Conservation (phyloP, 345 rosid species). For the Aquilaria malaccensis region DNA sequence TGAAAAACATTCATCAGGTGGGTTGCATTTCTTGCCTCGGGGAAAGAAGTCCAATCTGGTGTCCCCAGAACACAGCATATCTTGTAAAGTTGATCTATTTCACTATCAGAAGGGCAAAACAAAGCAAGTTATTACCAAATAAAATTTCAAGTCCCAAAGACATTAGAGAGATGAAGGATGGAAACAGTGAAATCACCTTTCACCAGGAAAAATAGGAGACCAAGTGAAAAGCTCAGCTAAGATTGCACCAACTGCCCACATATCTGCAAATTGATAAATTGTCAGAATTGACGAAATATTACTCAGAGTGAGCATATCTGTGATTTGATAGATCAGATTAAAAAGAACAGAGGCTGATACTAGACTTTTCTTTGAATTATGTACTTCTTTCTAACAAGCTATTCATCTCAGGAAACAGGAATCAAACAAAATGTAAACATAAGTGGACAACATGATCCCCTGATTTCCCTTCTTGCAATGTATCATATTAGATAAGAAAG, state of each 20-base stretch:
- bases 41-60: conserved; percentile 67
- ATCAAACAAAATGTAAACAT: no score
- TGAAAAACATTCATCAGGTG: conserved; percentile 49
- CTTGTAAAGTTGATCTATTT: conserved; percentile 86
- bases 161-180: neutral
- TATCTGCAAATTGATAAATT: conserved; percentile 40
- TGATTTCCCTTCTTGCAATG: no score
- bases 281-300: conserved; percentile 5
- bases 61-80: conserved; percentile 78
- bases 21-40: conserved; percentile 62
- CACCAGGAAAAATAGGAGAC: conserved; percentile 91
- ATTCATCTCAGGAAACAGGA: no score
- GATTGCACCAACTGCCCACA: conserved; percentile 99
- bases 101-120: conserved; percentile 37
- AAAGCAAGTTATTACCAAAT: no score
- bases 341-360: no score
- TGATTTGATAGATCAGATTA: no score
- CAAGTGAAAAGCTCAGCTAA: conserved; percentile 84
- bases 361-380: no score
- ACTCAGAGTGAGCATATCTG: no score
- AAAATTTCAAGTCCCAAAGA: neutral
- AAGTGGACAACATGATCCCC: no score
- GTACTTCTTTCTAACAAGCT: no score
- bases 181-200: conserved; percentile 46
- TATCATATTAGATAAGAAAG: no score